phyloP scores from a whole-genome alignment of 2,329 filamentous ascomycete species.

The Fusarium globosum region DNA sequence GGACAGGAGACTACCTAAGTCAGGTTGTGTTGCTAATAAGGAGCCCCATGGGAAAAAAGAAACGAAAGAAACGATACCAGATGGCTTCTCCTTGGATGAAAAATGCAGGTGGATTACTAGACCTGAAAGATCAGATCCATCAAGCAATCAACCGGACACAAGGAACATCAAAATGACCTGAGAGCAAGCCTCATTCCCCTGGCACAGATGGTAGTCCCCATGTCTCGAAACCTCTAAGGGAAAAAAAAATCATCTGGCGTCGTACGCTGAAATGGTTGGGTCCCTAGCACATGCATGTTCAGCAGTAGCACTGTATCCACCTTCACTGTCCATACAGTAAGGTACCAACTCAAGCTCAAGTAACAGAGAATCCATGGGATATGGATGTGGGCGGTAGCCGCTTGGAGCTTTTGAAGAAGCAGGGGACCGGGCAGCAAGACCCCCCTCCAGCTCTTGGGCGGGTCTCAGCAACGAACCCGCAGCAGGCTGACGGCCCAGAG shows the following conservation, averaged over 20 bases:
- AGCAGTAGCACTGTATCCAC: slow-evolving; percentile 2
- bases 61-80: background rate
- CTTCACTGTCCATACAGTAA: background rate
- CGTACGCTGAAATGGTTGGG: slow-evolving; percentile 11
- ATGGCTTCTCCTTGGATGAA: background rate
- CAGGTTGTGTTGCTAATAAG: background rate
- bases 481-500: background rate
- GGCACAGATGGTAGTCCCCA: slow-evolving; percentile 5
- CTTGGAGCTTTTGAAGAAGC: slow-evolving; percentile 1
- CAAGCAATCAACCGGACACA: slow-evolving; percentile 2
- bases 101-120: background rate
- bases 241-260: background rate
- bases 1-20: background rate
- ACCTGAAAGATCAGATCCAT: background rate
- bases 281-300: slow-evolving; percentile 21
- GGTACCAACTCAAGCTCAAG: background rate
- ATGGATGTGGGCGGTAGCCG: background rate
- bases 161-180: slow-evolving; percentile 23
- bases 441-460: background rate
- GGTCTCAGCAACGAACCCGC: slow-evolving; percentile 14
- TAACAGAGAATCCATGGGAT: background rate
- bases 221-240: slow-evolving; percentile 20
- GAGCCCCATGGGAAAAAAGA: background rate
- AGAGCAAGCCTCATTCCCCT: slow-evolving; percentile 8
- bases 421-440: slow-evolving; percentile 2